These are phyloP conservation scores for Fraxinus americana DNA, from an alignment of 257 asterid species.

Conservation along the genomic window DNA sequence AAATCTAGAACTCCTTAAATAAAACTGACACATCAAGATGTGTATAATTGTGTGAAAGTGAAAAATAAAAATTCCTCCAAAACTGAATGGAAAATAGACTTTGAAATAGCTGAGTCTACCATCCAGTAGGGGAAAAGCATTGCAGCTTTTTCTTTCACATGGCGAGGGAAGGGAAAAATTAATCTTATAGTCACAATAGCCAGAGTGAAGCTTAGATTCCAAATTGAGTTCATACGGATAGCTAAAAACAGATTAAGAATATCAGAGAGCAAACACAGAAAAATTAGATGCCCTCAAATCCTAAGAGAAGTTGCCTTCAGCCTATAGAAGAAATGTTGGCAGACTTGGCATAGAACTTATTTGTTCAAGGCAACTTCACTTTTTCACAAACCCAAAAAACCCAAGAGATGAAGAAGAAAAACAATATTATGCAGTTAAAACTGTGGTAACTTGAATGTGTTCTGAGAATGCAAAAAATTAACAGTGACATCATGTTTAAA, in stretches of 20 bases:
- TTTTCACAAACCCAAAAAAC: constrained; percentile 14
- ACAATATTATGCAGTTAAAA: not conserved
- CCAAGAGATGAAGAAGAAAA: not conserved
- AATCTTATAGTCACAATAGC: not conserved
- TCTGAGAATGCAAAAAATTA: not conserved
- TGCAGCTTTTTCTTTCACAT: constrained; percentile 5
- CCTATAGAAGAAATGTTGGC: not conserved
- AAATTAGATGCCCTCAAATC: not conserved
- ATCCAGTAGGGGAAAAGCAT: not conserved
- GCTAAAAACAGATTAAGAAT: not conserved
- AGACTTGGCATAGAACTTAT: constrained; percentile 10
- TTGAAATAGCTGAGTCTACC: constrained; percentile 7
- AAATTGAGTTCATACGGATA: constrained; percentile 12
- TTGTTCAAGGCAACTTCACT: not conserved
- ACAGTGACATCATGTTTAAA: constrained; percentile 12
- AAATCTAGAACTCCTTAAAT: constrained; percentile 16
- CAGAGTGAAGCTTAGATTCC: not conserved
- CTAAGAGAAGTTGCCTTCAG: not conserved
- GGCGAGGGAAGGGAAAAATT: not conserved
- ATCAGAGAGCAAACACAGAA: not conserved
- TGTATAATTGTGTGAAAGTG: not conserved
- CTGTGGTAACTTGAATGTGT: not conserved
- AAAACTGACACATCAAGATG: constrained; percentile 7
- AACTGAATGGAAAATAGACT: not conserved
- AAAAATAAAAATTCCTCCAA: constrained; percentile 9